Conservation (phyloP, 164 flowering plant species). For the Piper longum region DNA sequence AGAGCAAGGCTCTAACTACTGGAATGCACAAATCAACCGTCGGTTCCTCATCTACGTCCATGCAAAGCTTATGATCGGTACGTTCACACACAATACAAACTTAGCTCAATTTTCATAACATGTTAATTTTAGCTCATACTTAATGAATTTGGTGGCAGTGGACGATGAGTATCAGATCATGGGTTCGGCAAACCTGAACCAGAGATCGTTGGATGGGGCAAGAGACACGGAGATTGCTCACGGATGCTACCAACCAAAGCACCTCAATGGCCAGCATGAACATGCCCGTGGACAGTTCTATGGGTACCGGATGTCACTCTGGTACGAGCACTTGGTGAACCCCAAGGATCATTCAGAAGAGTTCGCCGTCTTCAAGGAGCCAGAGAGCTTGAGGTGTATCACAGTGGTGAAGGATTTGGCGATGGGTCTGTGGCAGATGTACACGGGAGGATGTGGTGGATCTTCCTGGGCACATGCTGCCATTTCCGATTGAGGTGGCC, state of each 20-base stretch:
- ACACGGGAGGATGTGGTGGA: constrained; percentile 48
- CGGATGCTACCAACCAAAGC: constrained; percentile 61
- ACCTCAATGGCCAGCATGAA: constrained; percentile 4
- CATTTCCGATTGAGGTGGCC: constrained; percentile 48
- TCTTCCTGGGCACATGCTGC: constrained; percentile 79
- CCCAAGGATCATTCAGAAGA: constrained; percentile 13
- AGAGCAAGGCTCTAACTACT: constrained; percentile 42
- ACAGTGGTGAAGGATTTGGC: constrained; percentile 31
- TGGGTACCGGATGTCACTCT: constrained; percentile 59
- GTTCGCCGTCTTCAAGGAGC: neutral
- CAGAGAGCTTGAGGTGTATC: constrained; percentile 35
- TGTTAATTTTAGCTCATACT: too few relatives aligned
- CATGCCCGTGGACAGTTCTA: constrained; percentile 24
- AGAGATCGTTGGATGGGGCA: constrained; percentile 84
- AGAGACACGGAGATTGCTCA: constrained; percentile 92
- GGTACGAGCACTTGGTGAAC: constrained; percentile 76
- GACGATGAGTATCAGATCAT: constrained; percentile 67
- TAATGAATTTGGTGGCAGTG: constrained; percentile 25
- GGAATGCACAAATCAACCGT: constrained; percentile 63
- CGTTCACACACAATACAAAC: neutral
- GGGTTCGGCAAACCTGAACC: constrained; percentile 91
- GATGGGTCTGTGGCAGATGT: constrained; percentile 54
- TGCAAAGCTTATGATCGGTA: constrained; percentile 98
- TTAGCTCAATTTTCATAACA: too few relatives aligned
- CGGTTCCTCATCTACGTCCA: constrained; percentile 93